These are phyloP conservation scores for Parathielavia hyrcaniae DNA, from an alignment of 495 filamentous ascomycete species.

Conservation along the genomic window DNA sequence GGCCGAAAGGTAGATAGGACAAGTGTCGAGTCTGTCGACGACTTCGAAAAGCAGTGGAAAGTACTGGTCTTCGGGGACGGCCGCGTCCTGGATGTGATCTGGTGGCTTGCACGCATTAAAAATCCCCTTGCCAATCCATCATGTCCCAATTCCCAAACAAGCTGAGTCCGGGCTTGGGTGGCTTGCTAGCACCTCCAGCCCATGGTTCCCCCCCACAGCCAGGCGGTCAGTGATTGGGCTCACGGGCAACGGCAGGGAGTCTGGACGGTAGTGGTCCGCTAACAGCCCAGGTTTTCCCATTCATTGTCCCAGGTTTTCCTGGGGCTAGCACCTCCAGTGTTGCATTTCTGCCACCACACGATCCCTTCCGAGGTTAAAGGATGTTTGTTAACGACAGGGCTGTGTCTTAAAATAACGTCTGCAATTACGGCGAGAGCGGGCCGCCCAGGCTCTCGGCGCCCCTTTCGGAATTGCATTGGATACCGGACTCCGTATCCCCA, in stretches of 20 bases:
- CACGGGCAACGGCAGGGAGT: too few species aligned
- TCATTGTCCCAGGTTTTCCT: constrained; percentile 21
- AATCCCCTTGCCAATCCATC: constrained; percentile 14
- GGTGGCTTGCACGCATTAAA: neutral
- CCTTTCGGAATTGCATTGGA: neutral
- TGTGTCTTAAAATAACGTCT: constrained; percentile 15
- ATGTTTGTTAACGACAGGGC: neutral
- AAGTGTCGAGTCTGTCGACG: neutral
- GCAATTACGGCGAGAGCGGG: constrained; percentile 12
- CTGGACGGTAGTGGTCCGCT: constrained; percentile 1
- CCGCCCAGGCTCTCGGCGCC: constrained; percentile 5
- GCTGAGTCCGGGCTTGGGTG: neutral
- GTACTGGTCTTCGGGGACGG: neutral
- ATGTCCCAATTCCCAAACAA: neutral
- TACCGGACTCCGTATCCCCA: too few species aligned
- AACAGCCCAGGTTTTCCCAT: constrained; percentile 18
- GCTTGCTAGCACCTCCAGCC: constrained; percentile 8
- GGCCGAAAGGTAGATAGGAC: neutral
- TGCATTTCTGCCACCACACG: constrained; percentile 15
- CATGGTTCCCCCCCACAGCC: constrained; percentile 7
- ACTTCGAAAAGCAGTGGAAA: neutral
- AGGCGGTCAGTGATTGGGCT: constrained; percentile 8
- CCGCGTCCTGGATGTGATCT: neutral
- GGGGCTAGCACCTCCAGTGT: constrained; percentile 15
- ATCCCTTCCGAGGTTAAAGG: neutral